These are phyloP conservation scores for Candida sithepensis DNA, from an alignment of 805 yeast genomes.

Conservation along the genomic window DNA sequence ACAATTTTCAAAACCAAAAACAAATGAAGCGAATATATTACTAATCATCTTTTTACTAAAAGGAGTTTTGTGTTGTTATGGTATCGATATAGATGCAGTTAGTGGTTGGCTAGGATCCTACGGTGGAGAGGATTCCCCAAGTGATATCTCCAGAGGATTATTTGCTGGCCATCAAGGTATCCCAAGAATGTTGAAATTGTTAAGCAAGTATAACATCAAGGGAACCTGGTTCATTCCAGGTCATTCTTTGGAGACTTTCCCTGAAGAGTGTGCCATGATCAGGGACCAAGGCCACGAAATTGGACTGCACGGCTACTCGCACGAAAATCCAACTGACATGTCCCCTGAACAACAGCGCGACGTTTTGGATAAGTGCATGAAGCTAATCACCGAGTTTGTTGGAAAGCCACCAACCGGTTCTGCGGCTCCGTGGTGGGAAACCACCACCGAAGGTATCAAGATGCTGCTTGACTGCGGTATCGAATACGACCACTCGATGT, in stretches of 20 bases:
- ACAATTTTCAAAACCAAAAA: too few relatives aligned
- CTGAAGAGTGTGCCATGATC: slow-evolving; percentile 33
- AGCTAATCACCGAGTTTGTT: slow-evolving; percentile 30
- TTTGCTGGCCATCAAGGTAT: slow-evolving; percentile 37
- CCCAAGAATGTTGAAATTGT: slow-evolving; percentile 32
- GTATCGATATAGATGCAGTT: slow-evolving; percentile 37
- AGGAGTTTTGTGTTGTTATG: slow-evolving; percentile 35
- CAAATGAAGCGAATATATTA: too few relatives aligned
- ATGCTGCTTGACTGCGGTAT: slow-evolving; percentile 34
- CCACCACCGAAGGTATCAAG: slow-evolving; percentile 31
- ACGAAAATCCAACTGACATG: slow-evolving; percentile 36
- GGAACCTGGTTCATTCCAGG: slow-evolving; percentile 39
- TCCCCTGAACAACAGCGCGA: slow-evolving; percentile 33
- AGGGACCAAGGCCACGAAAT: slow-evolving; percentile 35
- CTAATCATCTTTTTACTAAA: background rate
- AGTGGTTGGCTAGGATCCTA: slow-evolving; percentile 37
- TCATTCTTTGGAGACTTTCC: slow-evolving; percentile 37
- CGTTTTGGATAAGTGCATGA: slow-evolving; percentile 32
- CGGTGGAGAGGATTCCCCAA: slow-evolving; percentile 35
- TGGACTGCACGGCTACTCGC: slow-evolving; percentile 37
- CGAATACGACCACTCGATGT: slow-evolving; percentile 36
- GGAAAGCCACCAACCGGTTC: slow-evolving; percentile 36
- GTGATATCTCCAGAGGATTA: slow-evolving; percentile 35
- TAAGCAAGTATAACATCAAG: slow-evolving; percentile 33
- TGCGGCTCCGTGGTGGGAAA: slow-evolving; percentile 39